Evolutionary conservation across 768 basidiomycete species (phyloP).

Genomic region (Asterophora parasitica): DNA sequence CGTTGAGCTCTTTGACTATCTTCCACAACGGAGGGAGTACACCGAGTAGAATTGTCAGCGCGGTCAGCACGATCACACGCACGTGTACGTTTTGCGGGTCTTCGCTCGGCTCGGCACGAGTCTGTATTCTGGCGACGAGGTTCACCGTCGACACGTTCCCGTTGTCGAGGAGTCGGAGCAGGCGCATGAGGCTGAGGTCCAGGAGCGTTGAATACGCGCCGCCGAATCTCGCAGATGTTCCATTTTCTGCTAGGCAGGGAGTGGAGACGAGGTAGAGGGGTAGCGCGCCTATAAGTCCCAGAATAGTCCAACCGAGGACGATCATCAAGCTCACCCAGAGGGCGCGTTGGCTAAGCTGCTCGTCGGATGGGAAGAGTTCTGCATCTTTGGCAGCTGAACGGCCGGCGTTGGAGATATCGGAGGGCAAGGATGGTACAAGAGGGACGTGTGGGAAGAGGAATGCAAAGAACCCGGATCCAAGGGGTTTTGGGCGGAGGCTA

Average conservation of each 20-base stretch:
- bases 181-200: slow-evolving; percentile 71
- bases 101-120: slow-evolving; percentile 27
- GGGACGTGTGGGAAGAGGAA: slow-evolving; percentile 72
- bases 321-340: slow-evolving; percentile 65
- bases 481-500: slow-evolving; percentile 61
- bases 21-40: slow-evolving; percentile 62
- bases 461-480: slow-evolving; percentile 53
- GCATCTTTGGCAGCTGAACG: slow-evolving; percentile 47
- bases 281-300: slow-evolving; percentile 66
- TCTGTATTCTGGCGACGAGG: slow-evolving; percentile 20
- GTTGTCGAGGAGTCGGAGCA: slow-evolving; percentile 58
- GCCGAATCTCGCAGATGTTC: slow-evolving; percentile 37
- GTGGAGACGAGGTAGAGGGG: slow-evolving; percentile 67
- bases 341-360: slow-evolving; percentile 65
- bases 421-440: slow-evolving; percentile 53
- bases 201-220: slow-evolving; percentile 66
- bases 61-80: slow-evolving; percentile 66
- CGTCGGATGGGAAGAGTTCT: slow-evolving; percentile 66
- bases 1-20: slow-evolving; percentile 60
- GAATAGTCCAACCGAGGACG: slow-evolving; percentile 59
- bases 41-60: slow-evolving; percentile 56
- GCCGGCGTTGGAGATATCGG: slow-evolving; percentile 52
- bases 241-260: slow-evolving; percentile 61
- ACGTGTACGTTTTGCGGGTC: slow-evolving; percentile 43
- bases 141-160: slow-evolving; percentile 30